phyloP scores from a whole-genome alignment of 2,329 filamentous ascomycete species.

The Cercospora sojina region DNA sequence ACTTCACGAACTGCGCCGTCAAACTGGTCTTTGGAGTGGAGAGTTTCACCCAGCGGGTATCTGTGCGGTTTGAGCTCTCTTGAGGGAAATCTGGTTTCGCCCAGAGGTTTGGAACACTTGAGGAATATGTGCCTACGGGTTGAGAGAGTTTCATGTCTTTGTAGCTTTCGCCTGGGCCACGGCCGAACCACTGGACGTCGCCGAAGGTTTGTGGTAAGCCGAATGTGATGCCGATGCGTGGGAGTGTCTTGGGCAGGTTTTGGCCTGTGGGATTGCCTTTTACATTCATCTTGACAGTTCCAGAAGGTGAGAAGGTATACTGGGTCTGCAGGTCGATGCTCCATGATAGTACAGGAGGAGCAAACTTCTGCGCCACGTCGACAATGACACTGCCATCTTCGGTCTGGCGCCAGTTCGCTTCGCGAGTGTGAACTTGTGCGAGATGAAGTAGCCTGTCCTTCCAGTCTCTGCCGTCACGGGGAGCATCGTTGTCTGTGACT shows the following conservation, averaged over 20 bases:
- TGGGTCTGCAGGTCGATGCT: constrained; percentile 46
- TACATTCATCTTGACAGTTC: constrained; percentile 50
- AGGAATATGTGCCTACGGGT: constrained; percentile 44
- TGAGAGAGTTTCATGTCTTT: constrained; percentile 64
- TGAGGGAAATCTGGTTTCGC: constrained; percentile 66
- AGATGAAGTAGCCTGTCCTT: constrained; percentile 33
- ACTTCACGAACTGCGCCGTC: constrained; percentile 36
- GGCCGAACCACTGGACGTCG: constrained; percentile 60
- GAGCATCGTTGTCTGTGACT: constrained; percentile 64
- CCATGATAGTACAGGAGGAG: constrained; percentile 63
- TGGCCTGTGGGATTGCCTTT: constrained; percentile 39
- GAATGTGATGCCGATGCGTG: constrained; percentile 62
- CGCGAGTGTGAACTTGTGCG: constrained; percentile 25
- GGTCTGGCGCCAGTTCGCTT: constrained; percentile 17
- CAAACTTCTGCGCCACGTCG: constrained; percentile 32
- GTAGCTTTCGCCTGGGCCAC: constrained; percentile 66
- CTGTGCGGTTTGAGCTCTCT: constrained; percentile 64
- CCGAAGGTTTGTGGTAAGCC: constrained; percentile 51
- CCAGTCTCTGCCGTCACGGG: constrained; percentile 59
- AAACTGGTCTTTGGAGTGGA: constrained; percentile 11
- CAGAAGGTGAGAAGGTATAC: constrained; percentile 53
- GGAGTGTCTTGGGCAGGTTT: constrained; percentile 55
- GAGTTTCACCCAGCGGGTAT: constrained; percentile 55
- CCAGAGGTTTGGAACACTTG: constrained; percentile 52
- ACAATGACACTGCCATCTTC: constrained; percentile 20